Base-by-base conservation (phyloP, 352 stramenopile genomes). In the Elongisporangium undulatum region DNA sequence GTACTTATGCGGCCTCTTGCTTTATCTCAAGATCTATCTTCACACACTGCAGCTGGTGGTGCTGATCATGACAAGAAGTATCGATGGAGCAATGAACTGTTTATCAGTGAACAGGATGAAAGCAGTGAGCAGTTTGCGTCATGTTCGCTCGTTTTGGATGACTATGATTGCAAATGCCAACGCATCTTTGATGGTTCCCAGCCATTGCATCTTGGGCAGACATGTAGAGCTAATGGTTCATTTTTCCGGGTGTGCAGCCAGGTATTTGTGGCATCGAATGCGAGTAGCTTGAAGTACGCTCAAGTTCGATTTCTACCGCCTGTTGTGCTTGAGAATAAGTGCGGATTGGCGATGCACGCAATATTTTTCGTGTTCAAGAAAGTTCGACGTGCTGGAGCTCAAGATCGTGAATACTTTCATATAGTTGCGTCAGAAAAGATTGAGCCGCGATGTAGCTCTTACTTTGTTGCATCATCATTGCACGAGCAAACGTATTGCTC, bases 321-420 rank as follows among this genome's bases (percentile, higher is more conserved):
- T 3, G 59, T 93, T 0, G 78, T 75, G 7, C 79, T 95, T 29
- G 82, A 93, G 16, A 95, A 95, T 61, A 91, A 89, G 53, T 92
- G 85, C 45, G 79, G 77, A 0, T 71, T 93, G 10, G 59, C 83
- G 2, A 74, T 95, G 8, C 74, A 82, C 49, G 64, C 83, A 9
- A 75, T 93, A 21, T 67, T 85, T 20, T 93, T 95, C 55, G 73
- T 89, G 41, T 85, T 92, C 55, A 95, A 95, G 73, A 90, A 89
- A 49, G 75, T 90, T 15, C 72, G 68, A 7, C 77, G 80, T 23
- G 65, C 77, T 6, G 72, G 75, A 13, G 75, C 74, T 16, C 69
- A 79, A 38, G 80, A 92, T 45, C 77, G 80, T 53, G 80, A 92
- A 56, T 86, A 90, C 26, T 85, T 80, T 6, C 85, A 95, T 41